These are phyloP conservation scores for Colletotrichum kahawae DNA, from an alignment of 2,329 filamentous ascomycete species.

Conservation along the genomic window DNA sequence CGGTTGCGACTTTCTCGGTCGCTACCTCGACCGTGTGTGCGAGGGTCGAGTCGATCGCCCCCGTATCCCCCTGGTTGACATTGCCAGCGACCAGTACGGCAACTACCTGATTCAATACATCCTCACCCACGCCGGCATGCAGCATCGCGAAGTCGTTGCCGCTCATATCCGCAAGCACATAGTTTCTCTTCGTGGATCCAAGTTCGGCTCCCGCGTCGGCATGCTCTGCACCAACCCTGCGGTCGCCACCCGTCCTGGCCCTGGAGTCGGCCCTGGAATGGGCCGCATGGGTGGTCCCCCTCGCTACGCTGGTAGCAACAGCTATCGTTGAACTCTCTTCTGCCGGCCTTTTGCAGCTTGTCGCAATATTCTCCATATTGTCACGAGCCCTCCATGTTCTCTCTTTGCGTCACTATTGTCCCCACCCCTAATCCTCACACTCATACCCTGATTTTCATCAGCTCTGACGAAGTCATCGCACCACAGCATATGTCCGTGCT, in stretches of 20 bases:
- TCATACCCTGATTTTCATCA: constrained; percentile 32
- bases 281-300: constrained; percentile 63
- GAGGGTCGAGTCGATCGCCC: constrained; percentile 89
- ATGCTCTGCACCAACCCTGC: constrained; percentile 99
- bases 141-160: constrained; percentile 92
- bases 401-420: constrained; percentile 11
- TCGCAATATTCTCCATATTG: constrained; percentile 24
- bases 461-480: constrained; percentile 34
- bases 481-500: constrained; percentile 49
- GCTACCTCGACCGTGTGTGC: constrained; percentile 92
- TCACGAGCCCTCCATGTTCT: constrained; percentile 28
- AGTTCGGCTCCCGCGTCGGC: constrained; percentile 96
- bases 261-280: constrained; percentile 74
- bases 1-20: constrained; percentile 84
- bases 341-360: not conserved
- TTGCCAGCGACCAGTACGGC: constrained; percentile 97
- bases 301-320: constrained; percentile 48
- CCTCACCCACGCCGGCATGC: constrained; percentile 82
- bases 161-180: constrained; percentile 98
- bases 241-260: constrained; percentile 85
- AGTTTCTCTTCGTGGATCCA: constrained; percentile 97
- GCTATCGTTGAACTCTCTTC: constrained; percentile 56
- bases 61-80: constrained; percentile 96
- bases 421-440: not conserved
- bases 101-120: constrained; percentile 99